Evolutionary conservation across 176 grass and related monocot genomes (phyloP), one percentile per base, ranked within the genome.

Genomic region (Themeda triandra): DNA sequence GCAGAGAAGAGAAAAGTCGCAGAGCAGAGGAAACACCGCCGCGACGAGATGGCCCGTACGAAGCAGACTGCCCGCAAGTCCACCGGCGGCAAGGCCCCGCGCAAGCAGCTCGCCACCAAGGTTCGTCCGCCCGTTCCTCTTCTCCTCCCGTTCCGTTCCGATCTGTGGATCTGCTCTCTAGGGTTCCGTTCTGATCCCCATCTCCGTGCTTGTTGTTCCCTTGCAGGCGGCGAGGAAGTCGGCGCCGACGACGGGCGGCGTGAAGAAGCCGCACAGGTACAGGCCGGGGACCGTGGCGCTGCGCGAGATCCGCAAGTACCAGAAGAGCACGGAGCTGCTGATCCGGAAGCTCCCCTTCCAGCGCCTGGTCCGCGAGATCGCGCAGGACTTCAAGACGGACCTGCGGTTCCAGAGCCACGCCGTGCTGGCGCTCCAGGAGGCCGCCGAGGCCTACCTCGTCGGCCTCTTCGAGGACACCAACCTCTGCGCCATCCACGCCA

Each of bases 31-130:
- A 37, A 51, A 39, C 37, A n/a, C 7, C 29, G 5, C 28, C 42
- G 2, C 12, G 15, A 59, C 42, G 1, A 4, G 56, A 98, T 98
- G 95, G 95, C 95, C 67, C 86, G 92, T 68, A 98, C 95, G 17
- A 98, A 98, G 90, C 95, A 98, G 89, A 98, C 95, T 4, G 95
- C 95, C 8, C 84, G 95, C 45, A 98, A 98, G 79, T 98, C 95
- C 8, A 98, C 92, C 40, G 95, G 95, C 6, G 95, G 90, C 15
- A 98, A 98, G 89, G 95, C 92, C 1, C 95, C 95, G 0, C 67
- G 95, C 28, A 98, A 98, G 95, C 92, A 98, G 90, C 92, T 98
- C 45, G 95, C 95, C 23, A 98, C 95, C 71, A 98, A 98, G 91
- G 88, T 90, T 4, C 66, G 83, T 5, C 13, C 17, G 1, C 29